Evolutionary conservation across 257 asterid genomes (phyloP), one percentile per base, ranked within the genome.

Genomic region (Sherardia arvensis): DNA sequence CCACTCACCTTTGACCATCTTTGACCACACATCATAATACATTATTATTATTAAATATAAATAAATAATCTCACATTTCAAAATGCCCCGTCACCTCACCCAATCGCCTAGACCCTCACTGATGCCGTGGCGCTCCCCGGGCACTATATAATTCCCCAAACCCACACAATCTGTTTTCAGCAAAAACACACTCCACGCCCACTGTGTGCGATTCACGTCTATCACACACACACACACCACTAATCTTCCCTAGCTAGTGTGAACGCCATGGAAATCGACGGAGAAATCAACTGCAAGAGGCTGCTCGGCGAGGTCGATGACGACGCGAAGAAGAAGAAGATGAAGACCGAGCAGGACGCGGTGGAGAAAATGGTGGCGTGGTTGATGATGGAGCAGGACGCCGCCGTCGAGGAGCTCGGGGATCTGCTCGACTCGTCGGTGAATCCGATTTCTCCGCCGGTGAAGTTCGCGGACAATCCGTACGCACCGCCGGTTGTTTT

Each of bases 401-500:
- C 86, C 21, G 71, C 86, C 23, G 70, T 79, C 25, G 21, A 48
- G 56, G 88, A 86, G 77, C 79, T 86, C 7, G 80, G 83, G 9
- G 71, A 71, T 61, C 81, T 82, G 40, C 71, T 84, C 29, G 86
- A 84, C 69, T 26, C 73, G 36, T 56, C 59, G n/a, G 73, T 59
- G 70, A 61, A 40, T 18, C 17, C 73, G 58, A 45, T 71, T 51
- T 73, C 72, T 64, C 70, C 81, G 43, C 55, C 67, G 79, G 88
- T 84, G 47, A 72, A 77, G 73, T 86, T 86, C 84, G 75, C 70
- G 70, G 86, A 81, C 17, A 71, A 81, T 29, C 91, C 88, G 0
- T 86, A 84, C 79, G 55, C 67, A 1, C 58, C 87, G 33, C 64
- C 79, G 62, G 59, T 73, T 69, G 53, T 80, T 4, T 69, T 79